Conservation (phyloP, 768 basidiomycete species). For the Coprinellus micaceus region DNA sequence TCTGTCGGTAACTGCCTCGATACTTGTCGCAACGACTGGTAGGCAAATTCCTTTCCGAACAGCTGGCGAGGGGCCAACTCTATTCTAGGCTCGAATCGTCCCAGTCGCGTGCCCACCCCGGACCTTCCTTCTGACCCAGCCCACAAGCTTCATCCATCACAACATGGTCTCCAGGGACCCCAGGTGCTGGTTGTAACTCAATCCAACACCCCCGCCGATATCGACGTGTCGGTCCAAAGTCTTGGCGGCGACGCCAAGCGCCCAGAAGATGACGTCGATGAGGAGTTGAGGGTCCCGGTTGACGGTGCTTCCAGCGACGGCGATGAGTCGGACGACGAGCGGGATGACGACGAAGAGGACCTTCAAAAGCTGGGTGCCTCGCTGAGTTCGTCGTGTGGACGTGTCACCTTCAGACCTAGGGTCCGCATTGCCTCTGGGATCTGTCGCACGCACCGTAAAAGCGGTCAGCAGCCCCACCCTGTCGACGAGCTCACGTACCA, state of each 20-base stretch:
- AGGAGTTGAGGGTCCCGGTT: background rate
- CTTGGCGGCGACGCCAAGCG: background rate
- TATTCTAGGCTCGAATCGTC: background rate
- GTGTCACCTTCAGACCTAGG: constrained; percentile 68
- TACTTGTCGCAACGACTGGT: background rate
- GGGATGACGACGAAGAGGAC: no score
- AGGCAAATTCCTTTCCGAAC: background rate
- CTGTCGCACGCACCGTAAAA: constrained; percentile 42
- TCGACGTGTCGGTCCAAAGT: background rate
- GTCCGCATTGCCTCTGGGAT: constrained; percentile 76
- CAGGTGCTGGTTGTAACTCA: no score
- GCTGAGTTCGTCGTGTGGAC: constrained; percentile 19
- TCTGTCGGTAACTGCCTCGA: no score
- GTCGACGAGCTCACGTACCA: constrained; percentile 8
- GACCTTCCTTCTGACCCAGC: background rate
- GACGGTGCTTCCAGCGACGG: background rate
- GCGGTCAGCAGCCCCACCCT: constrained; percentile 9
- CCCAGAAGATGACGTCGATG: background rate
- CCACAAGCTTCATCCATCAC: background rate
- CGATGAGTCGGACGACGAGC: no score
- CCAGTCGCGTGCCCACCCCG: background rate
- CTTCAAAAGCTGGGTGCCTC: background rate
- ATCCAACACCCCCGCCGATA: background rate
- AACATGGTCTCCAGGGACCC: no score
- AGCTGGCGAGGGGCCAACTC: background rate